A percentile compares a stretch with the other conserved stretches of the same genome.
Conservation (phyloP, 1,284 basidiomycete species). For the Anthracocystis panici-leucophaei region DNA sequence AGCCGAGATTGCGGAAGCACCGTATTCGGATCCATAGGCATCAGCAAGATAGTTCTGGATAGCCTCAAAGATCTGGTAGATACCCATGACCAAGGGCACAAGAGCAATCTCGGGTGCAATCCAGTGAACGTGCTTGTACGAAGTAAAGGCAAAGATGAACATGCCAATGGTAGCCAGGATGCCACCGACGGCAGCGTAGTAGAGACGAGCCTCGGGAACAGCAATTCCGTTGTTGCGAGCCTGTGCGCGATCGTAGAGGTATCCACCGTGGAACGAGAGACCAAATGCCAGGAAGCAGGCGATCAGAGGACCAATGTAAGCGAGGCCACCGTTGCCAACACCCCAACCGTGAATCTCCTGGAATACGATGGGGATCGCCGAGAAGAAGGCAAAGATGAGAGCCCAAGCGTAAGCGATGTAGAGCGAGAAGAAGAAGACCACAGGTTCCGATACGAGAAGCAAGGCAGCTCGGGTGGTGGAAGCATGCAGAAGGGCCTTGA, state of each 20-base stretch:
- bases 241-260: constrained; percentile 54
- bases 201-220: constrained; percentile 62
- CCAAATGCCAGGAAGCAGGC: constrained; percentile 67
- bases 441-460: constrained; percentile 67
- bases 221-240: constrained; percentile 52
- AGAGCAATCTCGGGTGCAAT: constrained; percentile 59
- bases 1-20: constrained; percentile 54
- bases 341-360: constrained; percentile 68
- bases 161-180: constrained; percentile 55
- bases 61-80: constrained; percentile 60
- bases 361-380: constrained; percentile 68
- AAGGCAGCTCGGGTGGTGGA: constrained; percentile 66
- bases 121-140: constrained; percentile 59
- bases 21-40: constrained; percentile 51
- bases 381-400: constrained; percentile 65
- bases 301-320: constrained; percentile 65
- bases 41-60: constrained; percentile 58
- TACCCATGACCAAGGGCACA: constrained; percentile 56
- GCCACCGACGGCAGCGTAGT: constrained; percentile 55
- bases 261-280: constrained; percentile 58
- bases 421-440: constrained; percentile 67
- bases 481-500: constrained; percentile 65
- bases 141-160: constrained; percentile 61
- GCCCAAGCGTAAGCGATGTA: constrained; percentile 67
- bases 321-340: constrained; percentile 67